phyloP scores from a whole-genome alignment of 208 protist genomes.

The Leishmania braziliensis region DNA sequence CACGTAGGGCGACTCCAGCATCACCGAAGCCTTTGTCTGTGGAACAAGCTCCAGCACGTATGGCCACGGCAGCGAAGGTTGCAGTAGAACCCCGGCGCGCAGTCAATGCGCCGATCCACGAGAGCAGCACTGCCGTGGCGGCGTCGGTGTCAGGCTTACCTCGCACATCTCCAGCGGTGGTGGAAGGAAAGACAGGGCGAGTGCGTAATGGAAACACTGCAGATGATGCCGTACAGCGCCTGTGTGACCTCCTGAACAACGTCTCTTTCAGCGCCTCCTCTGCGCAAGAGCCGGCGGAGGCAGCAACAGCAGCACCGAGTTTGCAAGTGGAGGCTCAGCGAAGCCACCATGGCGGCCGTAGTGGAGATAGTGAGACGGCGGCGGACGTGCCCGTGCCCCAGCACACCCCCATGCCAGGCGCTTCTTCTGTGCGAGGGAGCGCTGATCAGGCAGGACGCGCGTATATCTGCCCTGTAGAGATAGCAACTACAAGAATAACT shows the following conservation, averaged over 20 bases:
- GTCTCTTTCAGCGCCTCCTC: not conserved
- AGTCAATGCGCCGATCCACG: not conserved
- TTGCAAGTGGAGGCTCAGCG: not conserved
- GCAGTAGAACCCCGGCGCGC: not conserved
- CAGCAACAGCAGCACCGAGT: not conserved
- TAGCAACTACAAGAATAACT: not conserved
- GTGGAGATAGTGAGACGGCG: too few species aligned
- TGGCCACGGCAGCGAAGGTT: not conserved
- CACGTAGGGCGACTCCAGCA: not conserved
- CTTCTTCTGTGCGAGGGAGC: not conserved
- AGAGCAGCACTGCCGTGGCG: not conserved
- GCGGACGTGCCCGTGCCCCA: not conserved
- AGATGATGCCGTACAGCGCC: conserved; percentile 10
- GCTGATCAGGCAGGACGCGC: not conserved
- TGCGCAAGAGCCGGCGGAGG: not conserved
- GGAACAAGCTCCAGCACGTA: not conserved
- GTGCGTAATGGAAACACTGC: not conserved
- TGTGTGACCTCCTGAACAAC: conserved; percentile 6
- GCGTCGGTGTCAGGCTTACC: too few species aligned
- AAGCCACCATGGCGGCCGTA: not conserved
- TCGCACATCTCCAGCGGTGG: not conserved
- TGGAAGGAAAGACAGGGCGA: not conserved
- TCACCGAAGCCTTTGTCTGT: not conserved
- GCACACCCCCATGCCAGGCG: not conserved
- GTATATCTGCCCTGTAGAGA: not conserved